A percentile compares a stretch with the other conserved stretches of the same genome.
Conservation (phyloP, 441 rosid genomes). For the Eutrema salsugineum region DNA sequence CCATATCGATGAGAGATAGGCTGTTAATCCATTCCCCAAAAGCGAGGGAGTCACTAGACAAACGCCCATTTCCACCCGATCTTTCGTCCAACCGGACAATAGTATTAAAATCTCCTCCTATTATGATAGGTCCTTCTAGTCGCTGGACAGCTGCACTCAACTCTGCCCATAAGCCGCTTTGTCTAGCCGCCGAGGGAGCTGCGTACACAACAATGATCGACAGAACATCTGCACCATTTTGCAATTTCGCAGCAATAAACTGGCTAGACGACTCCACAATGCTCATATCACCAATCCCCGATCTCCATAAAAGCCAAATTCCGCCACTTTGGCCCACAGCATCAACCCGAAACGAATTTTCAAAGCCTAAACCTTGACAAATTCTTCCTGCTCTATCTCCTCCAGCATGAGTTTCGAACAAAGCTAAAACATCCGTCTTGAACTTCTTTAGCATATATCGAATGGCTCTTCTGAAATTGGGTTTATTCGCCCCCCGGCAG, state of each 20-base stretch:
- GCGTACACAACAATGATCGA: neutral
- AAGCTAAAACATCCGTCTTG: neutral
- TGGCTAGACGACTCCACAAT: neutral
- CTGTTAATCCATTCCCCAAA: neutral
- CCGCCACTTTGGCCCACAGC: neutral
- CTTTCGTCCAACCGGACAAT: neutral
- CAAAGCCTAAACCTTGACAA: neutral
- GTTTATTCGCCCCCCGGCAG: too few relatives aligned
- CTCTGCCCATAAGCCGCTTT: neutral
- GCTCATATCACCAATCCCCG: neutral
- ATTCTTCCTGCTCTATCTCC: neutral
- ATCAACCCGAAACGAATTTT: neutral
- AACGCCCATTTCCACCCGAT: neutral
- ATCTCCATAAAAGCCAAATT: neutral
- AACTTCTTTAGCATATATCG: neutral
- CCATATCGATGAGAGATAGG: neutral
- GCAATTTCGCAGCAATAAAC: neutral
- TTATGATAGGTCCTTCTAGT: accelerated
- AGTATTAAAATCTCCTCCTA: neutral
- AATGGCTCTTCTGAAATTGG: neutral
- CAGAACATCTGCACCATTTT: accelerated
- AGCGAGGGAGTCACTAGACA: neutral
- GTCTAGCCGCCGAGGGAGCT: neutral
- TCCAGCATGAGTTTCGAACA: neutral
- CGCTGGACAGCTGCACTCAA: neutral